Evolutionary conservation across 768 basidiomycete species (phyloP).

Genomic region (Macrolepiota dolichaula): DNA sequence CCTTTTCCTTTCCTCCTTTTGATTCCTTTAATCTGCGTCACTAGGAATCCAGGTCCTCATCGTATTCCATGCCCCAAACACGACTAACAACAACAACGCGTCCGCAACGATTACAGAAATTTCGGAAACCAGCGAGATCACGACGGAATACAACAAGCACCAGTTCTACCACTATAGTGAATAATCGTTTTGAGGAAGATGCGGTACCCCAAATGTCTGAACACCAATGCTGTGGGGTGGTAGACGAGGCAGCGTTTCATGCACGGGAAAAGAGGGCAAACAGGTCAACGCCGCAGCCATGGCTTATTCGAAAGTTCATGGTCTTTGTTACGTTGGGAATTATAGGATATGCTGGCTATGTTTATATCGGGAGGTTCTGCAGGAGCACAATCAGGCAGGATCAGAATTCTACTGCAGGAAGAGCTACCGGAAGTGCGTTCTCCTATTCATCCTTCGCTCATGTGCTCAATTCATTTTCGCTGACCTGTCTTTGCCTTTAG

Average conservation of each 20-base stretch:
- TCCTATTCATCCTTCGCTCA: background rate
- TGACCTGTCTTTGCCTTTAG: conserved; percentile 33
- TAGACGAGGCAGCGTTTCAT: conserved; percentile 42
- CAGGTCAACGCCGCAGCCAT: conserved; percentile 57
- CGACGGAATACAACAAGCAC: background rate
- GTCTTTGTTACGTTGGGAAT: conserved; percentile 57
- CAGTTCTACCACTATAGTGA: background rate
- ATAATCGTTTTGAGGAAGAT: background rate
- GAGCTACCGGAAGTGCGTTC: conserved; percentile 65
- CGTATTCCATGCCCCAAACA: background rate
- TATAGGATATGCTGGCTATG: conserved; percentile 69
- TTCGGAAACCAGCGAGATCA: background rate
- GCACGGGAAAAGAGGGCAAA: conserved; percentile 38
- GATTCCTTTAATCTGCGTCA: background rate
- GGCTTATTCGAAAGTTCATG: conserved; percentile 70
- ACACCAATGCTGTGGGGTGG: conserved; percentile 46
- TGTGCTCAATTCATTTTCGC: background rate
- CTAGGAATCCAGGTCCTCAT: too few relatives aligned
- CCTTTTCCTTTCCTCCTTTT: background rate
- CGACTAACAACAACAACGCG: background rate
- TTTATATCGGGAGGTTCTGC: conserved; percentile 72
- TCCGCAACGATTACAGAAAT: conserved; percentile 5
- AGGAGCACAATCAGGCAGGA: conserved; percentile 61
- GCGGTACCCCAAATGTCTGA: conserved; percentile 8
- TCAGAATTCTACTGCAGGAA: conserved; percentile 40